A percentile compares a stretch with the other conserved stretches of the same genome.
Evolutionary conservation across 495 filamentous ascomycete genomes (phyloP).

Genomic region (Parmelia sp.): DNA sequence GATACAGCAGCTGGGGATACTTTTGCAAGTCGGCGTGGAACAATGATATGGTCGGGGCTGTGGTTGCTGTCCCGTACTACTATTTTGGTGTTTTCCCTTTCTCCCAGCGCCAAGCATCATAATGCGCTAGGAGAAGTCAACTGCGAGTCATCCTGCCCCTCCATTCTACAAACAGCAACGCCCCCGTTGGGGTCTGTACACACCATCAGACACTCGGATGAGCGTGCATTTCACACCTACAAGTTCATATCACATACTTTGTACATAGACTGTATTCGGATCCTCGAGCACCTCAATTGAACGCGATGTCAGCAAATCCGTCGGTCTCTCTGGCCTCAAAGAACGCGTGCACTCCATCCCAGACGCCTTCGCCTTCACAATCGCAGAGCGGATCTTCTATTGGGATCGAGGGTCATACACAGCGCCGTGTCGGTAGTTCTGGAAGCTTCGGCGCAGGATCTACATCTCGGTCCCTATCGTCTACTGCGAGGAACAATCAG

Average conservation of each 20-base stretch:
- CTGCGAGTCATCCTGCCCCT: constrained; percentile 5
- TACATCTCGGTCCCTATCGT: constrained; percentile 44
- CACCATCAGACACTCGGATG: not conserved
- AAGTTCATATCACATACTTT: not conserved
- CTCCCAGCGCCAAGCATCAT: not conserved
- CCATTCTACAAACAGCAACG: not conserved
- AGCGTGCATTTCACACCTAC: not conserved
- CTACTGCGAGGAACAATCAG: constrained; percentile 66
- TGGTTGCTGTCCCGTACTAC: not conserved
- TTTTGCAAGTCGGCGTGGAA: not conserved
- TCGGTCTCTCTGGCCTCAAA: constrained; percentile 40
- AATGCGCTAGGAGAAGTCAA: not conserved
- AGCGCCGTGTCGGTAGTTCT: constrained; percentile 56
- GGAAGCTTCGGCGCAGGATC: constrained; percentile 58
- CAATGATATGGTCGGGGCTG: not conserved
- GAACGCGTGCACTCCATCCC: constrained; percentile 38
- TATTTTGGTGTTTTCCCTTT: not conserved
- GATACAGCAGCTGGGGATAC: not conserved
- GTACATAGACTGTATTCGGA: not conserved
- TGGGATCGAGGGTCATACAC: constrained; percentile 45
- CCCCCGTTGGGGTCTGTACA: not conserved
- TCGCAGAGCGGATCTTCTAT: constrained; percentile 33
- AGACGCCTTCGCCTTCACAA: constrained; percentile 35
- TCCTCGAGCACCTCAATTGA: not conserved
- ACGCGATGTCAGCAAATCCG: constrained; percentile 45